Evolutionary conservation across 805 yeast genomes (phyloP).

Genomic region (Geotrichum ghanense): DNA sequence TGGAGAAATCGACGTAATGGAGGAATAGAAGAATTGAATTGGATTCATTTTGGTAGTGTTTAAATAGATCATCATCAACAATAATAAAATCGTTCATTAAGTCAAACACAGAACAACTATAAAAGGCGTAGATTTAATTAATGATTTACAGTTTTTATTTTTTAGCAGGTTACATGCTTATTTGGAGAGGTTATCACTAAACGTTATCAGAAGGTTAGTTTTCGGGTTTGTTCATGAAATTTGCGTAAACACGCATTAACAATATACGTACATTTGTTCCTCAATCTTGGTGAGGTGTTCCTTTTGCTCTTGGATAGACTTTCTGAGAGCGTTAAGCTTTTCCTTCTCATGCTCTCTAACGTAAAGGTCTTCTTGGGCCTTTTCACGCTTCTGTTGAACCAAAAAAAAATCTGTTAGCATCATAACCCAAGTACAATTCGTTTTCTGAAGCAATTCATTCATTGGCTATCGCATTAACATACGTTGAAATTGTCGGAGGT

Average conservation of each 20-base stretch:
- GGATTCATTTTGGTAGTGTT: not conserved
- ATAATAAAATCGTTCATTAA: not conserved
- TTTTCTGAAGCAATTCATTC: not conserved
- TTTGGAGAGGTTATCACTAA: conserved; percentile 3
- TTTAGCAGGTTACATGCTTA: not conserved
- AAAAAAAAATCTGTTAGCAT: not conserved
- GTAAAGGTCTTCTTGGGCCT: conserved; percentile 79
- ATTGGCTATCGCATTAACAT: conserved; percentile 5
- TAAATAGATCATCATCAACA: not conserved
- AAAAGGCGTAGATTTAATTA: too few species aligned
- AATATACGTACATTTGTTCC: conserved; percentile 15
- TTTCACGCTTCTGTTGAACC: conserved; percentile 62
- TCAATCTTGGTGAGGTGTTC: conserved; percentile 17
- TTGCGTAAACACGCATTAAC: not conserved
- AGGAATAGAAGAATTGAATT: not conserved
- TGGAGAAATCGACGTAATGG: not conserved
- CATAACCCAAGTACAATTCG: not conserved
- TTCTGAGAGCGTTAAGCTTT: conserved; percentile 65
- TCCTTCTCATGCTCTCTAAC: conserved; percentile 85
- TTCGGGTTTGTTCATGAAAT: not conserved
- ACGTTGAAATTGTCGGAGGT: conserved; percentile 50
- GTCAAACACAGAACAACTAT: not conserved
- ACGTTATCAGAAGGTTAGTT: too few species aligned
- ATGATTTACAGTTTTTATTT: too few species aligned
- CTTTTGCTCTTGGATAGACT: conserved; percentile 58